Base-by-base conservation (phyloP, 495 filamentous ascomycete species). In the Niebla homalea region DNA sequence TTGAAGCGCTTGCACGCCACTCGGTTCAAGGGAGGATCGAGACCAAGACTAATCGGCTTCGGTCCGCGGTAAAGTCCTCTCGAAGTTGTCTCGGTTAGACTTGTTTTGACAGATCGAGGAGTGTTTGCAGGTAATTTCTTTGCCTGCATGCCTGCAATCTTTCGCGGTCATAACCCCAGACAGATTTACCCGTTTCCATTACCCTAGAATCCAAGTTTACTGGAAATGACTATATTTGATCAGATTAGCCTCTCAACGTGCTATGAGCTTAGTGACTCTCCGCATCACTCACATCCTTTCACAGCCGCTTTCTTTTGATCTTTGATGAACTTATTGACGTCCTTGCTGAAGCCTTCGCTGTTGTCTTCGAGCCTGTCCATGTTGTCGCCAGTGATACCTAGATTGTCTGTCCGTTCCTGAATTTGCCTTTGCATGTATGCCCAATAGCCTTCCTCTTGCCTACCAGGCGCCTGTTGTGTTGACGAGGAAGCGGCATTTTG, bases 351-450 rank as follows among this genome's bases (percentile, higher is more conserved):
- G 42, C 76, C 83, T 49, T 78, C 75, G 58, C 83, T 92, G 42
- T 80, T 80, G 54, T 88, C 77, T 59, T 89, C 81, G 48, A 94
- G 62, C 36, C 76, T 76, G 49, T 89, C 81, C 81, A 95, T 84
- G 12, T 72, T 78, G 62, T 98, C 93, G 11, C 85, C 84, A 61
- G 84, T 79, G 21, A 93, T 70, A 43, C 77, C 83, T 45, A 98
- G 66, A 55, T 80, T 86, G 64, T 96, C 87, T 3, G 90, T 94
- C 32, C 92, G 72, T 62, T 98, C 90, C 56, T 89, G 85, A 26
- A 97, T 64, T 62, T 88, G 83, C 44, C 89, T 76, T 15, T 83
- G 80, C 71, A 96, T 82, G 56, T 77, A 83, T 26, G 79, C 72
- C 65, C 78, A 78, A 52, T 84, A 84, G 19, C 79, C 76, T 50